Conservation (phyloP, 2,329 filamentous ascomycete species). For the Cladosporium sp. region DNA sequence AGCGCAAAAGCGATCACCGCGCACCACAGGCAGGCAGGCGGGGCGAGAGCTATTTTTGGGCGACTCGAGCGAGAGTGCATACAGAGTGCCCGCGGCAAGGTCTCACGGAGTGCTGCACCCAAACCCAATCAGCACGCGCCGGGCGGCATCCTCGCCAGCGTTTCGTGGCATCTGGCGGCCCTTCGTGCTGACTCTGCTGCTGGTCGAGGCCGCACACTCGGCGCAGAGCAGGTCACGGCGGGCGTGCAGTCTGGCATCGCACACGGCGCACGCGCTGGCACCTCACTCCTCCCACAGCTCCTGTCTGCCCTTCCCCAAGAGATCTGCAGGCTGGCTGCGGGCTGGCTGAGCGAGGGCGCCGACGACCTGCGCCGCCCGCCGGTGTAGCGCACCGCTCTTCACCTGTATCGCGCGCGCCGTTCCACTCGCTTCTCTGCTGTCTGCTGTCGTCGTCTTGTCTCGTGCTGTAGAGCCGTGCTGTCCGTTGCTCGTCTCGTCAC, state of each 20-base stretch:
- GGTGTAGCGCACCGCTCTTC: conserved; percentile 6
- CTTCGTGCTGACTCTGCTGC: conserved; percentile 1
- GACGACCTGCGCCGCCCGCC: conserved; percentile 3
- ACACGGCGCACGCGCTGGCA: conserved; percentile 13
- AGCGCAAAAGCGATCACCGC: conserved; percentile 2
- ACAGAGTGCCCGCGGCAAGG: conserved; percentile 3
- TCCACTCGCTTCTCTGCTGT: background rate
- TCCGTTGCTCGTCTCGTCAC: background rate
- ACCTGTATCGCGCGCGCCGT: conserved; percentile 8
- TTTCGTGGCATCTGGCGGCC: conserved; percentile 1
- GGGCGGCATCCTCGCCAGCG: conserved; percentile 9
- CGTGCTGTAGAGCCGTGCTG: conserved; percentile 7
- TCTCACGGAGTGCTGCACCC: background rate
- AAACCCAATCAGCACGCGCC: background rate
- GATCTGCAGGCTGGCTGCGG: conserved; percentile 9
- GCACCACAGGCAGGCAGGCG: background rate
- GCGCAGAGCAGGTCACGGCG: conserved; percentile 2
- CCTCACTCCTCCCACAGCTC: background rate
- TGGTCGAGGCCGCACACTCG: background rate
- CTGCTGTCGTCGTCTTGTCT: background rate
- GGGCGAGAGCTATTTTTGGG: conserved; percentile 7
- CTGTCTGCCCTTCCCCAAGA: conserved; percentile 4
- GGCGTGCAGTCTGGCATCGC: conserved; percentile 6
- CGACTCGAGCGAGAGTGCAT: background rate
- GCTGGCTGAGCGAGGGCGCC: conserved; percentile 12